Base-by-base conservation (phyloP, 2,329 filamentous ascomycete species). In the Claviceps sp. region DNA sequence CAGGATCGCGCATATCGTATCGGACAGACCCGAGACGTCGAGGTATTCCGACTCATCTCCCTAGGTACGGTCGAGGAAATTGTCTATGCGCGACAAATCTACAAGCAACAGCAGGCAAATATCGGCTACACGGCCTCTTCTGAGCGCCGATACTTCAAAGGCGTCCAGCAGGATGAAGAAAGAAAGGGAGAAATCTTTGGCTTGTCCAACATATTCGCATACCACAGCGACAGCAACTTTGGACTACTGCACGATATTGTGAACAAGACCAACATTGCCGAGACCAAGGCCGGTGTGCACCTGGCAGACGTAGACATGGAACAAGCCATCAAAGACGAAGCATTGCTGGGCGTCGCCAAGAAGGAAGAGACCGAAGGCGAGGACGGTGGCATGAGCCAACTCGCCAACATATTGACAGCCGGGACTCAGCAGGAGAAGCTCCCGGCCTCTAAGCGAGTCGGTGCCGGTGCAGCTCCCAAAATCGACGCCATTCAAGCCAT, bases 51-150 rank as follows among this genome's bases (percentile, higher is more conserved):
- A 4, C 78, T 98, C 1, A 82, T 98, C 17, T 91, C 87, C 2
- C 82, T 87, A 1, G 93, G 93, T 0, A 97, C 93, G 0, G 89
- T 98, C 16, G 93, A 98, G 64, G 93, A 98, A 66, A 93, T 96
- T 51, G 89, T 97, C 7, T 98, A 98, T 61, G 93, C 91, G 0
- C 80, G 93, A 6, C 93, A 98, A 62, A 93, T 98, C 41, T 98
- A 98, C 75, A 98, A 98, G 67, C 93, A 98, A 64, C 93, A 98
- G 62, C 93, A 97, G 69, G 91, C 93, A 26, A 97, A 96, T 62
- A 97, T 98, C 54, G 93, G 88, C 1, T 97, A 98, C 67, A 94
- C 84, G 38, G 93, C 93, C 0, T 94, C 88, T 0, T 85, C 84
- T 5, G 93, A 98, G 67, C 82, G 93, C 3, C 82, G 93, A 1